These are phyloP conservation scores for Trichoderma lentiforme DNA, from an alignment of 2,329 filamentous ascomycete species.

Conservation along the genomic window DNA sequence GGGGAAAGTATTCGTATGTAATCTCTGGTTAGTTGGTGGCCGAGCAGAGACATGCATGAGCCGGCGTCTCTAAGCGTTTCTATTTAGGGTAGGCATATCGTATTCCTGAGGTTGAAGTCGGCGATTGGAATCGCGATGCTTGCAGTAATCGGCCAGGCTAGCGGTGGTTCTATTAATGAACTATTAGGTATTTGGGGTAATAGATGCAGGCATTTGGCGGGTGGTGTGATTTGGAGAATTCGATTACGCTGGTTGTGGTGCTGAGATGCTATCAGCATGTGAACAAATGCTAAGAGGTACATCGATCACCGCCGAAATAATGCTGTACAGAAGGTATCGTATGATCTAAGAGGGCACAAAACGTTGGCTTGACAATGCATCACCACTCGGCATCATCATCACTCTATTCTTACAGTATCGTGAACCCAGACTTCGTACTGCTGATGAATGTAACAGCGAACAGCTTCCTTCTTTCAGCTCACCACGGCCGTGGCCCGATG, in stretches of 20 bases:
- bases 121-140: not conserved
- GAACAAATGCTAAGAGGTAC: not conserved
- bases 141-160: not conserved
- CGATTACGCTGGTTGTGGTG: not conserved
- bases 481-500: constrained; percentile 7
- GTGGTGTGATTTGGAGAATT: not conserved
- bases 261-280: not conserved
- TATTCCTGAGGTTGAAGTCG: not conserved
- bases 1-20: no score
- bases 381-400: not conserved
- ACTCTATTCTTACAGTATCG: not conserved
- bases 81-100: not conserved
- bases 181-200: not conserved
- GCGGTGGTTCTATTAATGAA: not conserved
- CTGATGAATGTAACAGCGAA: not conserved
- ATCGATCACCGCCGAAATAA: not conserved
- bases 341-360: not conserved
- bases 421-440: not conserved
- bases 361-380: not conserved
- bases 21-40: not conserved
- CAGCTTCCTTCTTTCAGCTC: not conserved
- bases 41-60: constrained; percentile 7
- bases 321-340: not conserved
- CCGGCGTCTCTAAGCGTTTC: not conserved
- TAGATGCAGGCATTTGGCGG: not conserved